A percentile compares a stretch with the other conserved stretches of the same genome.
These are phyloP conservation scores for Tetrapisispora phaffii DNA, from an alignment of 805 yeast genomes.

Conservation along the genomic window DNA sequence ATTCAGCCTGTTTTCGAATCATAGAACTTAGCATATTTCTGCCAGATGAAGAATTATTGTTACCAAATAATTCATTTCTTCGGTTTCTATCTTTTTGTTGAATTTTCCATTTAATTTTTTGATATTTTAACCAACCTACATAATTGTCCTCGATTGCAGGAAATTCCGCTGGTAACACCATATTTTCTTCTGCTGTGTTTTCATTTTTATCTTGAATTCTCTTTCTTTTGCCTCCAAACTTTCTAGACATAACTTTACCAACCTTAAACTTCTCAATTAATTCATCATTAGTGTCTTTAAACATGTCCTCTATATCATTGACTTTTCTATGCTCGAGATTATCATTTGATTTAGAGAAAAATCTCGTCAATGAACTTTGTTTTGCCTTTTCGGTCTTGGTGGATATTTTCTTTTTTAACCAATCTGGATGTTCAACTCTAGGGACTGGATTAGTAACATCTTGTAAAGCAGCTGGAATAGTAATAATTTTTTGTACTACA, in stretches of 20 bases:
- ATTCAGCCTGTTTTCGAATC: conserved; percentile 70
- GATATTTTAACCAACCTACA: conserved; percentile 57
- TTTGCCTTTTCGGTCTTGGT: conserved; percentile 55
- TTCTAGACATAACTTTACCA: conserved; percentile 32
- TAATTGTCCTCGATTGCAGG: conserved; percentile 64
- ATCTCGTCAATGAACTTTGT: conserved; percentile 54
- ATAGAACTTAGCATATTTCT: conserved; percentile 58
- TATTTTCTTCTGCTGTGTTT: conserved; percentile 35
- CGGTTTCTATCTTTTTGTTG: conserved; percentile 66
- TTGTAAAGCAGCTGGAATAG: conserved; percentile 96
- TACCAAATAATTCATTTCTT: conserved; percentile 73
- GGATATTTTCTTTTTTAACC: conserved; percentile 65
- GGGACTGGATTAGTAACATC: conserved; percentile 86
- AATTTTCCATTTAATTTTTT: conserved; percentile 78
- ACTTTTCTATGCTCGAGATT: conserved; percentile 34
- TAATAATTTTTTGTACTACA: conserved; percentile 86
- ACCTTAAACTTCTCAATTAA: conserved; percentile 18
- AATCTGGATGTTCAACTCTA: conserved; percentile 84
- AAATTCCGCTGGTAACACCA: conserved; percentile 33
- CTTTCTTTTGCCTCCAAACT: conserved; percentile 25
- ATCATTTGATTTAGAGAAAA: conserved; percentile 41
- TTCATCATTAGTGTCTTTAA: conserved; percentile 23
- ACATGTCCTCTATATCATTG: conserved; percentile 71
- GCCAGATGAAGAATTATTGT: conserved; percentile 39
- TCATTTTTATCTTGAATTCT: conserved; percentile 22